Conservation (phyloP, 2,329 filamentous ascomycete genomes). For the Talaromyces sp. region DNA sequence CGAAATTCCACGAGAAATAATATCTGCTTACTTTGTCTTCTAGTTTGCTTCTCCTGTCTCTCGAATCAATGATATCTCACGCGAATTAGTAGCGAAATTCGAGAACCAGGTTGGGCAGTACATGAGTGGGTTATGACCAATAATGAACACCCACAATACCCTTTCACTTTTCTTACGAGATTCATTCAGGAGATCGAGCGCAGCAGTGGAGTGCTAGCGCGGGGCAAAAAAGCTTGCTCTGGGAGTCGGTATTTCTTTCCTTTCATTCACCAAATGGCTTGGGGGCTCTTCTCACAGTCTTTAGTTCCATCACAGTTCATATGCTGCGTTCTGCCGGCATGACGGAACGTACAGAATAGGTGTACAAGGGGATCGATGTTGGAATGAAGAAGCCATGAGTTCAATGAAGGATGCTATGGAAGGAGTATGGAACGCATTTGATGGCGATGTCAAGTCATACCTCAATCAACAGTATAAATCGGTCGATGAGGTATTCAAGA, state of each 20-base stretch:
- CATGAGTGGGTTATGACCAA: not conserved
- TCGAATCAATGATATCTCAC: conserved; percentile 4
- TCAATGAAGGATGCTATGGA: not conserved
- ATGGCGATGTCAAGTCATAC: not conserved
- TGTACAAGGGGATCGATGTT: not conserved
- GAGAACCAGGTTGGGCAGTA: not conserved
- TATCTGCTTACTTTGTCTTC: not conserved
- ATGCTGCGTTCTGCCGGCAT: not conserved
- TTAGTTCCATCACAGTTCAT: not conserved
- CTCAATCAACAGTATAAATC: not conserved
- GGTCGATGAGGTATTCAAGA: not conserved
- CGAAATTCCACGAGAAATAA: not conserved
- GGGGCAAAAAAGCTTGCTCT: not conserved
- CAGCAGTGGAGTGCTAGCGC: conserved; percentile 5
- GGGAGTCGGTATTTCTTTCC: conserved; percentile 4
- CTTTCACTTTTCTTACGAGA: not conserved
- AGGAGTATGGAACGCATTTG: not conserved
- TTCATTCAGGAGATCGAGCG: not conserved
- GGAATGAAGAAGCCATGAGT: not conserved
- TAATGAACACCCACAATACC: not conserved
- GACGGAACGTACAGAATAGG: not conserved
- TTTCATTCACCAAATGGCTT: not conserved
- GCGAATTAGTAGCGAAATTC: conserved; percentile 1
- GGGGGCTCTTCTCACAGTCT: not conserved
- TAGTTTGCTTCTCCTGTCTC: conserved; percentile 8